Base-by-base conservation (phyloP, 805 yeast species). In the Torulaspora gathmanii region DNA sequence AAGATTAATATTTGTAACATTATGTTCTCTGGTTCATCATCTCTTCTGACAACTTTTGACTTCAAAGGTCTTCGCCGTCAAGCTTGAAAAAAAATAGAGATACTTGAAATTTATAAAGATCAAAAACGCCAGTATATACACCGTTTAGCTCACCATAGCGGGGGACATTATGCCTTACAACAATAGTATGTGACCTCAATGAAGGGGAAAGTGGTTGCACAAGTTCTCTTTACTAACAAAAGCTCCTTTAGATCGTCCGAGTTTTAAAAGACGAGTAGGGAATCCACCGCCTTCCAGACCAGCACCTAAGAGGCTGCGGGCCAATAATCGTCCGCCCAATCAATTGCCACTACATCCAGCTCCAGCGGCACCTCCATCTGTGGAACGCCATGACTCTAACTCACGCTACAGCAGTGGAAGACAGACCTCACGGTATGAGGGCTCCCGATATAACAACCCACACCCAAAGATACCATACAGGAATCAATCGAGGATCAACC, bases 201-300 rank as follows among this genome's bases (percentile, higher is more conserved):
- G 15, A n/a, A 23, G 7, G 11, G 26, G 5, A 4, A 16, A 12
- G 10, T 10, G 15, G 22, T 31, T 12, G 23, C 17, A 39, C 16
- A 16, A 11, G 25, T 13, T 15, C 13, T 19, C 31, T 16, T 26
- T 29, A 44, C 51, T 48, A 48, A 48, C 49, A 23, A 16, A 29
- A 11, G 12, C 5, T 16, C 17, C 12, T 38, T 11, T 35, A 48
- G 51, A 42, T 35, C 51, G 47, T 48, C 49, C 46, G 25, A 48
- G 42, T 33, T 44, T 48, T 37, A 48, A 46, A 40, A 48, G 47
- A 40, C 51, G 51, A 48, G 49, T 43, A 25, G 51, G 51, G 5
- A 48, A 46, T 37, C 46, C 49, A 38, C 54, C 54, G 40, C 52
- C 54, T 47, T 38, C 52, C 17, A 45, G 49, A 29, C 49, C 47